Evolutionary conservation across 768 basidiomycete genomes (phyloP).

Genomic region (Hygrophorus russula): DNA sequence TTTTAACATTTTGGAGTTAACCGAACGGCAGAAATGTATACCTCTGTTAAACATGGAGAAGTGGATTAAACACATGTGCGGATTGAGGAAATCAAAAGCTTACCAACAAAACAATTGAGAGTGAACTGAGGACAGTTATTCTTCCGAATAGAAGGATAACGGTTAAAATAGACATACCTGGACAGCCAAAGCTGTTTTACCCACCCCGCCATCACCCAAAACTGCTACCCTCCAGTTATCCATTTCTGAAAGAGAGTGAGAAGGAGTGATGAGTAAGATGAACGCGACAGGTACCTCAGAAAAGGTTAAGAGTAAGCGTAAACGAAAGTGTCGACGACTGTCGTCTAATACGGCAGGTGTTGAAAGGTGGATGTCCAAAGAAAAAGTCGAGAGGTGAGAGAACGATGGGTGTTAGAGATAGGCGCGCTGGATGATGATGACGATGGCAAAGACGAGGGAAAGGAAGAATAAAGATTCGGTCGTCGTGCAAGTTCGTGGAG

Average conservation of each 20-base stretch:
- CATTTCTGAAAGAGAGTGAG: slow-evolving; percentile 39
- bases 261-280: neutral
- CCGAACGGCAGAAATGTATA: slow-evolving; percentile 16
- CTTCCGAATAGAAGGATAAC: slow-evolving; percentile 2
- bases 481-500: slow-evolving; percentile 60
- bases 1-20: slow-evolving; percentile 9
- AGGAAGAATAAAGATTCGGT: slow-evolving; percentile 33
- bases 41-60: slow-evolving; percentile 33
- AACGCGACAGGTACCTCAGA: slow-evolving; percentile 5
- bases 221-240: slow-evolving; percentile 95
- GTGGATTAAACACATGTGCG: neutral
- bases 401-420: slow-evolving; percentile 9
- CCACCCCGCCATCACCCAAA: slow-evolving; percentile 93
- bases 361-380: slow-evolving; percentile 11
- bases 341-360: slow-evolving; percentile 7
- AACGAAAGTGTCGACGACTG: slow-evolving; percentile 10
- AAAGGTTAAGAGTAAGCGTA: slow-evolving; percentile 9
- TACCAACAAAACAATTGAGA: slow-evolving; percentile 91
- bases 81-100: slow-evolving; percentile 18
- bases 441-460: slow-evolving; percentile 20
- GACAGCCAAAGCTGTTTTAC: slow-evolving; percentile 92
- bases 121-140: slow-evolving; percentile 48
- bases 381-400: slow-evolving; percentile 10
- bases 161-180: slow-evolving; percentile 45
- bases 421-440: slow-evolving; percentile 14